These are phyloP conservation scores for Chondrostereum purpureum DNA, from an alignment of 1,284 basidiomycete genomes.

Conservation along the genomic window DNA sequence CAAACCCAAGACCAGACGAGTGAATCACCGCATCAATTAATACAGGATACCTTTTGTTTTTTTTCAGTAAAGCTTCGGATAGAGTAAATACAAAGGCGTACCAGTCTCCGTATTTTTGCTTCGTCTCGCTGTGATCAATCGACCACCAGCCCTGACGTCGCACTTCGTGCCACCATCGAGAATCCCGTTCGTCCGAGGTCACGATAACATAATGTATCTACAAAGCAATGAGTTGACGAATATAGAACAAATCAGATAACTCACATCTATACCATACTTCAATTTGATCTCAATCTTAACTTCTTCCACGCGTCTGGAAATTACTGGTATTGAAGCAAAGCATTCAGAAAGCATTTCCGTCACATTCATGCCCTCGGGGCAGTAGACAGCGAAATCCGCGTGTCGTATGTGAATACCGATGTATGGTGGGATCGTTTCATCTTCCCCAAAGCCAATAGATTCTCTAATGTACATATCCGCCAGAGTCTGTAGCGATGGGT, in stretches of 20 bases:
- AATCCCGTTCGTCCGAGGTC: conserved; percentile 65
- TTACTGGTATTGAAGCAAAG: conserved; percentile 52
- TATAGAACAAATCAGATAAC: background rate
- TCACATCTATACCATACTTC: conserved; percentile 41
- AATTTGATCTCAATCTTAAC: conserved; percentile 48
- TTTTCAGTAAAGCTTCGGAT: background rate
- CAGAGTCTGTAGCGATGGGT: conserved; percentile 28
- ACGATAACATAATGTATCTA: conserved; percentile 49
- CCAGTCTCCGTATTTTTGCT: conserved; percentile 52
- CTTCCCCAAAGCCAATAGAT: conserved; percentile 27
- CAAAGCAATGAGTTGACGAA: background rate
- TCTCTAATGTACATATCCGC: conserved; percentile 33
- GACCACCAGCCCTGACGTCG: conserved; percentile 50
- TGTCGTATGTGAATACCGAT: conserved; percentile 61
- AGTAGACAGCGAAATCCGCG: conserved; percentile 53
- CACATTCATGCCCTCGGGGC: conserved; percentile 19
- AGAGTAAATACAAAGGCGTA: conserved; percentile 16
- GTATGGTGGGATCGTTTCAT: conserved; percentile 31
- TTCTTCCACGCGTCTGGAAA: conserved; percentile 54
- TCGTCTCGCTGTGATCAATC: conserved; percentile 53
- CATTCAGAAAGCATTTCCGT: conserved; percentile 44
- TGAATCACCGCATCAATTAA: conserved; percentile 68
- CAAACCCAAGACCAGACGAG: conserved; percentile 55
- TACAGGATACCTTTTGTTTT: conserved; percentile 51
- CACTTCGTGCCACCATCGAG: conserved; percentile 62